Percentiles rank a stretch among this genome's conserved stretches.
These are phyloP conservation scores for Solanum hybrid DNA, from an alignment of 305 asterid species.

Conservation along the genomic window DNA sequence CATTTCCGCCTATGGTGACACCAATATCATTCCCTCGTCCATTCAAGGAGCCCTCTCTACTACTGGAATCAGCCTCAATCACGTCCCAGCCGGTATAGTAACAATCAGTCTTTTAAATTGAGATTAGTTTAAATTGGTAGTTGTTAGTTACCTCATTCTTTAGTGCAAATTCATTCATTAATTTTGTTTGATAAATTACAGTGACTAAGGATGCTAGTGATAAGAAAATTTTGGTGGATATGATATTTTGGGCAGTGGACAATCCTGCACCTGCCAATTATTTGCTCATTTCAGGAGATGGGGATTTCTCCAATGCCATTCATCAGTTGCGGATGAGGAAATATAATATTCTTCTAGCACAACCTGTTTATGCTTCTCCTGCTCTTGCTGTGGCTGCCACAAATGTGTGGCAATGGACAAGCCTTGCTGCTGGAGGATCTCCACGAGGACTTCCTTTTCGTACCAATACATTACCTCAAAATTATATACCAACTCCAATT, in stretches of 20 bases:
- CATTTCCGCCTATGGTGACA: conserved; percentile 42
- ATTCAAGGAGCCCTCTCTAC: conserved; percentile 35
- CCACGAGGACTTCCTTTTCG: conserved; percentile 4
- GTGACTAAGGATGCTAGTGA: conserved; percentile 53
- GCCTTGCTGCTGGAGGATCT: conserved; percentile 29
- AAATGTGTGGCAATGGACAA: conserved; percentile 46
- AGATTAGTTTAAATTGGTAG: background rate
- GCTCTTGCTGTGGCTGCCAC: conserved; percentile 48
- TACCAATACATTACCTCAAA: background rate
- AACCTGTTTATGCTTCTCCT: conserved; percentile 37
- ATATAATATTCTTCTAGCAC: conserved; percentile 49
- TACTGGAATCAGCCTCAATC: conserved; percentile 49
- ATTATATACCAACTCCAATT: conserved; percentile 2
- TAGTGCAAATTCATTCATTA: background rate
- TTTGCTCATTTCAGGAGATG: conserved; percentile 45
- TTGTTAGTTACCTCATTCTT: background rate
- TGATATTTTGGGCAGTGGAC: conserved; percentile 61
- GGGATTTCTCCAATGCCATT: conserved; percentile 49
- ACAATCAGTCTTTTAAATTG: background rate
- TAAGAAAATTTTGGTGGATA: conserved; percentile 40
- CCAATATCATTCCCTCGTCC: conserved; percentile 21
- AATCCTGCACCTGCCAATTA: conserved; percentile 48
- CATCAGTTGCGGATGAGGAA: conserved; percentile 48
- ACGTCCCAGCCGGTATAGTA: conserved; percentile 31
- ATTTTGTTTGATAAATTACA: conserved; percentile 3